Evolutionary conservation across 306 rosid species (phyloP).

Genomic region (Citrullus mucosospermus): DNA sequence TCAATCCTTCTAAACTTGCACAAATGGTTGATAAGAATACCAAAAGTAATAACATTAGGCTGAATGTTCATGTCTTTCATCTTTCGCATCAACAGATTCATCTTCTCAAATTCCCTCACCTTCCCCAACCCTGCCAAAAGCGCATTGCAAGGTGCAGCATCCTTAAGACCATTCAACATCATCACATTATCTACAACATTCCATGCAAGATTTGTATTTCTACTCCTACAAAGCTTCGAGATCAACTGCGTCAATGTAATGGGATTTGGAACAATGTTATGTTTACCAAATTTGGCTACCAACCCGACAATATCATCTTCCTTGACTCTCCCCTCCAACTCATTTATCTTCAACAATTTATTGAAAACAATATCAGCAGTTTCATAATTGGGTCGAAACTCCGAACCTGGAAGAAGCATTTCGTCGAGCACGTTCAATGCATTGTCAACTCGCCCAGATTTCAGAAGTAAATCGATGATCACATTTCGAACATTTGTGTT

Average conservation of each 20-base stretch:
- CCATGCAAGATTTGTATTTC: conserved; percentile 45
- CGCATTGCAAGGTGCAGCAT: conserved; percentile 56
- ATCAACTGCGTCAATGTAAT: conserved; percentile 42
- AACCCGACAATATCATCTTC: conserved; percentile 37
- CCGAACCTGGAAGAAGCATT: conserved; percentile 39
- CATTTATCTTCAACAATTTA: conserved; percentile 18
- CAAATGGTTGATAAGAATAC: conserved; percentile 44
- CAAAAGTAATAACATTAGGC: conserved; percentile 48
- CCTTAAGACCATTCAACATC: conserved; percentile 36
- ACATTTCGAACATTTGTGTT: conserved; percentile 35
- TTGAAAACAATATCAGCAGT: conserved; percentile 39
- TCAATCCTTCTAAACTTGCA: conserved; percentile 68
- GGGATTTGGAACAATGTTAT: conserved; percentile 33
- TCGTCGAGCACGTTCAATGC: conserved; percentile 53
- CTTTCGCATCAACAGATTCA: conserved; percentile 45
- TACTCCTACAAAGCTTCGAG: conserved; percentile 30
- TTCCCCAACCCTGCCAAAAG: conserved; percentile 48
- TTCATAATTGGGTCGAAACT: conserved; percentile 20
- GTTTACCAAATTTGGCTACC: conserved; percentile 33
- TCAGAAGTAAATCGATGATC: conserved; percentile 18
- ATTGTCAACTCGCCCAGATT: conserved; percentile 20
- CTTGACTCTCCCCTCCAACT: conserved; percentile 17
- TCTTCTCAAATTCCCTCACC: conserved; percentile 28
- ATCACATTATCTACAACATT: conserved; percentile 40
- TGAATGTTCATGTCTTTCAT: conserved; percentile 52